phyloP scores from a whole-genome alignment of 2,329 filamentous ascomycete genomes.

The Ascochyta lentis region DNA sequence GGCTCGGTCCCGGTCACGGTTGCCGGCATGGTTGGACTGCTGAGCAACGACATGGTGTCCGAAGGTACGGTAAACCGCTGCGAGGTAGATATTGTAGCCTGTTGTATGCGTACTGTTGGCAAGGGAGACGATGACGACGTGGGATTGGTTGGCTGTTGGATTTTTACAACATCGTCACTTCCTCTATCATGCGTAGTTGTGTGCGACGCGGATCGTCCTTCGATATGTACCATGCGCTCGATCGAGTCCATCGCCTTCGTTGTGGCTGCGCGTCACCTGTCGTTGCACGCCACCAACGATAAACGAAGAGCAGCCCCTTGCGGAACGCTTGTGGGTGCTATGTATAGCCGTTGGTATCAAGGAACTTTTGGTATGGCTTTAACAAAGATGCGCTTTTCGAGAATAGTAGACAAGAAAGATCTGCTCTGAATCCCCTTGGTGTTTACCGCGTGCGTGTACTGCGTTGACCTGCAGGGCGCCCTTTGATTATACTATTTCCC shows the following conservation, averaged over 20 bases:
- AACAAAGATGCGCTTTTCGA: slow-evolving; percentile 1
- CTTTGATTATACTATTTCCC: not conserved
- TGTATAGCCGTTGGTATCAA: slow-evolving; percentile 4
- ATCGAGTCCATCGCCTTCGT: slow-evolving; percentile 1
- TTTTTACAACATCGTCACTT: not conserved
- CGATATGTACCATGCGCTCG: slow-evolving; percentile 10
- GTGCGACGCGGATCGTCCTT: slow-evolving; percentile 13
- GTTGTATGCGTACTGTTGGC: slow-evolving; percentile 14
- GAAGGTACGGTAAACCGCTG: slow-evolving; percentile 10
- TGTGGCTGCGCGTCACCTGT: slow-evolving; percentile 14
- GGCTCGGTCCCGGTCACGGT: not conserved
- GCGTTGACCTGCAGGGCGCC: not conserved
- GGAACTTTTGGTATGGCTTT: not conserved
- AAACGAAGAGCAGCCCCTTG: slow-evolving; percentile 4
- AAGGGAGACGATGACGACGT: slow-evolving; percentile 4
- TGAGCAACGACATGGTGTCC: not conserved
- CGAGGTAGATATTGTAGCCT: slow-evolving; percentile 12
- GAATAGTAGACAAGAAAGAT: not conserved
- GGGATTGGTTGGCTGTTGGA: slow-evolving; percentile 3
- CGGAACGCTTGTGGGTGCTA: not conserved
- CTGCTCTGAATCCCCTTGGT: not conserved
- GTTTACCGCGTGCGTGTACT: not conserved
- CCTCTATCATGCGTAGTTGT: not conserved
- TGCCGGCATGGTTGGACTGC: not conserved
- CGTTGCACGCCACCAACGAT: slow-evolving; percentile 13